phyloP scores from a whole-genome alignment of 306 rosid species.

The Quercus parvula region DNA sequence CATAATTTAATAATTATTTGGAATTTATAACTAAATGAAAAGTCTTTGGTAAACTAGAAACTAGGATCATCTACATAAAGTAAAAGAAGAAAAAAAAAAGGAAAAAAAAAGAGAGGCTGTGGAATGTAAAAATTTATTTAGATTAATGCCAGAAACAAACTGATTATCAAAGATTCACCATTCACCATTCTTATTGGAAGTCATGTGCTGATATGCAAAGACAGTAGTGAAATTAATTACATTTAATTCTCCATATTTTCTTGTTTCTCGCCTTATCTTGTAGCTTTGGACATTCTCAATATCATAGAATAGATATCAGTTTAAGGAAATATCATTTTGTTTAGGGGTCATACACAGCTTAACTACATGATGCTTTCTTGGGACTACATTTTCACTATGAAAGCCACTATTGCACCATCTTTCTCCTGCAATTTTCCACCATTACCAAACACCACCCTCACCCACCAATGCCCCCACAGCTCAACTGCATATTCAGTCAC shows the following conservation, averaged over 20 bases:
- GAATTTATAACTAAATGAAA: background rate
- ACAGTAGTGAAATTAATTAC: background rate
- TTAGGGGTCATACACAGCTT: background rate
- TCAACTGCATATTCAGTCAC: too few relatives aligned
- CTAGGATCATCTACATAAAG: background rate
- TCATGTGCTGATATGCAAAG: background rate
- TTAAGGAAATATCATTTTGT: background rate
- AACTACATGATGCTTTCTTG: too few relatives aligned
- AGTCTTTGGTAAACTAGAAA: background rate
- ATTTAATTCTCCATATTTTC: background rate
- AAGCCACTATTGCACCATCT: too few relatives aligned
- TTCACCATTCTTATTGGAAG: background rate
- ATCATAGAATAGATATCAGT: background rate
- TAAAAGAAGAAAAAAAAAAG: background rate
- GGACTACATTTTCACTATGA: too few relatives aligned
- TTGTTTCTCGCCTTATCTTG: background rate
- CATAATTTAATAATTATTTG: background rate
- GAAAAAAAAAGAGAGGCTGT: background rate
- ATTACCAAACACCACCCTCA: too few relatives aligned
- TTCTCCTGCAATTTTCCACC: too few relatives aligned
- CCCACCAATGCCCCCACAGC: too few relatives aligned
- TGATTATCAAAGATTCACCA: background rate
- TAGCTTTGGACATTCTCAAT: background rate
- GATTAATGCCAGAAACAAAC: background rate
- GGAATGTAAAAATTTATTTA: background rate